phyloP scores from a whole-genome alignment of 2,329 filamentous ascomycete genomes.

The Colletotrichum incanum region DNA sequence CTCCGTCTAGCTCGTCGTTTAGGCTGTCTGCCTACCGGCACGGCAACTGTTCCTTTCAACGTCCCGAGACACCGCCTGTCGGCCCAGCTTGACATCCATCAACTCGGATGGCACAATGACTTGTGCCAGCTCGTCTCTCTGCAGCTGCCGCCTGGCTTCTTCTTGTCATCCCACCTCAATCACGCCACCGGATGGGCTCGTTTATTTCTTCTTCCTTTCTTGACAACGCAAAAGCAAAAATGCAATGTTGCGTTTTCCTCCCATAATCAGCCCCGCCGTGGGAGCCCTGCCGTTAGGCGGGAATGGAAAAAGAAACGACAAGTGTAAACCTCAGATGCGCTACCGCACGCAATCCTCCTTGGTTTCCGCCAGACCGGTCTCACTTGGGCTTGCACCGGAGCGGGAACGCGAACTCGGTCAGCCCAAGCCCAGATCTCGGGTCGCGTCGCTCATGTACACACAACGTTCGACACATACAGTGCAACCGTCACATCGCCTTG shows the following conservation, averaged over 20 bases:
- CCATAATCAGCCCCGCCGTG: neutral
- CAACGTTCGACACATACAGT: slow-evolving; percentile 21
- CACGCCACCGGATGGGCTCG: slow-evolving; percentile 15
- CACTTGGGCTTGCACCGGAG: neutral
- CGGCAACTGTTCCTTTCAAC: slow-evolving; percentile 23
- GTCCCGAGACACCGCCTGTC: slow-evolving; percentile 16
- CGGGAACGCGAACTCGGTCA: slow-evolving; percentile 8
- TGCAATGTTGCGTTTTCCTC: slow-evolving; percentile 11
- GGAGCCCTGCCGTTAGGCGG: slow-evolving; percentile 3
- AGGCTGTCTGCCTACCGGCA: neutral
- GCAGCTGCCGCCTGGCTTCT: neutral
- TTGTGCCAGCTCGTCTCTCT: neutral
- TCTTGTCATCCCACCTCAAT: neutral
- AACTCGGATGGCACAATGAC: slow-evolving; percentile 10
- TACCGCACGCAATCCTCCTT: slow-evolving; percentile 15
- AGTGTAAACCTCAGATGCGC: slow-evolving; percentile 9
- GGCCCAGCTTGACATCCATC: neutral
- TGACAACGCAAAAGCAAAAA: slow-evolving; percentile 24
- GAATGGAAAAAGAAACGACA: slow-evolving; percentile 23
- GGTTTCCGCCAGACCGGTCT: slow-evolving; percentile 18
- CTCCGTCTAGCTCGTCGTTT: neutral
- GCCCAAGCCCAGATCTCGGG: neutral
- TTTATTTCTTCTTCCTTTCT: slow-evolving; percentile 25
- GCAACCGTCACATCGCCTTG: slow-evolving; percentile 33
- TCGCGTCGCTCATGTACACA: slow-evolving; percentile 20